Percentiles rank a stretch among this genome's conserved stretches.
These are phyloP conservation scores for Colletotrichum navitas DNA, from an alignment of 2,329 filamentous ascomycete genomes.

Conservation along the genomic window DNA sequence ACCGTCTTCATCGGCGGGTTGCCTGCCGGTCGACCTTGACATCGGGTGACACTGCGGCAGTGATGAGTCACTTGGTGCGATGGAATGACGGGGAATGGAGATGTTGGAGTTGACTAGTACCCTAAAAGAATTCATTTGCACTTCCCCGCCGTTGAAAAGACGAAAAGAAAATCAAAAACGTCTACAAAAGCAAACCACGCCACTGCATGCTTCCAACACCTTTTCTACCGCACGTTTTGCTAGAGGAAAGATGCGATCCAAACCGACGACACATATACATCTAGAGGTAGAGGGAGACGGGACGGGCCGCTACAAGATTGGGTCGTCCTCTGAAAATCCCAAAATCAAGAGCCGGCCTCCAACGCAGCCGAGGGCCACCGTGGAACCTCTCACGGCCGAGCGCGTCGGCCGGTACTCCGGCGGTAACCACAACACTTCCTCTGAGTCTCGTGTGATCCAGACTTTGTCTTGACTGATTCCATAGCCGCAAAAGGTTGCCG, in stretches of 20 bases:
- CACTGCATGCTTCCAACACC: not conserved
- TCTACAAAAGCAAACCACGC: not conserved
- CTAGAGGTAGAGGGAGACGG: not conserved
- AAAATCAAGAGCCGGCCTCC: not conserved
- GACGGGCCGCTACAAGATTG: not conserved
- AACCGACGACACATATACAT: not conserved
- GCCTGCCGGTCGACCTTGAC: constrained; percentile 19
- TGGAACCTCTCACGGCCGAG: not conserved
- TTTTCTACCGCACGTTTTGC: not conserved
- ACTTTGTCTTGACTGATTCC: not conserved
- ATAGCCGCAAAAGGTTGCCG: not conserved
- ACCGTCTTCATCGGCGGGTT: not conserved
- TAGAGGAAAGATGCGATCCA: not conserved
- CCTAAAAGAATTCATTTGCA: not conserved
- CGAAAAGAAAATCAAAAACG: not conserved
- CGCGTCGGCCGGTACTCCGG: not conserved
- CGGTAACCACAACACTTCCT: not conserved
- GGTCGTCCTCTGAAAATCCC: not conserved
- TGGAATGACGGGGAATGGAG: not conserved
- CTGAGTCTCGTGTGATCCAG: not conserved
- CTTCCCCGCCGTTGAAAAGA: not conserved
- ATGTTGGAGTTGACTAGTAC: too few species aligned
- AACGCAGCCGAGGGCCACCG: not conserved
- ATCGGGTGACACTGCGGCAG: constrained; percentile 9
- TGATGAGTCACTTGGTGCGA: not conserved